Percentiles rank a stretch among this genome's conserved stretches.
Evolutionary conservation across 164 flowering plant genomes (phyloP).

Genomic region (Stephania yunnanensis): DNA sequence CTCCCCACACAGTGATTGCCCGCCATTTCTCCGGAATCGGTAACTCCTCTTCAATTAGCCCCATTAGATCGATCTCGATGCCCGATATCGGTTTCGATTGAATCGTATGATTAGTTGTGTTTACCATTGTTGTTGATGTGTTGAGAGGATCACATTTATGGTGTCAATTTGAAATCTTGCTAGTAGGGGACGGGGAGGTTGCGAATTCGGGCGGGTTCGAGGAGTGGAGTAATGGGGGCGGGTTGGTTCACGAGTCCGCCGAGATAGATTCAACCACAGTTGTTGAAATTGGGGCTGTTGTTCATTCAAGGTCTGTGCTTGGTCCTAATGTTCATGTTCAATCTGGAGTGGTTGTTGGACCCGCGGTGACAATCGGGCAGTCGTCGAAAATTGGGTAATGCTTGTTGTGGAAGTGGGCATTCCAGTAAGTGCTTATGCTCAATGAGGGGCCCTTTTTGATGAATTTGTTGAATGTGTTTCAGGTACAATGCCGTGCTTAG

Average conservation of each 20-base stretch:
- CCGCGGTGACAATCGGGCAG: constrained; percentile 57
- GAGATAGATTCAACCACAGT: constrained; percentile 48
- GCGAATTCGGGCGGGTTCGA: constrained; percentile 30
- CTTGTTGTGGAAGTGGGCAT: not conserved
- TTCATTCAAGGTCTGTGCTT: constrained; percentile 52
- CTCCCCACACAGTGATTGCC: not conserved
- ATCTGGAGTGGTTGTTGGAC: constrained; percentile 77
- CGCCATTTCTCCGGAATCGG: constrained; percentile 9
- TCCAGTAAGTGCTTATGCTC: not conserved
- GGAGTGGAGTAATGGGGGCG: constrained; percentile 84
- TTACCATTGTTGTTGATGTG: not conserved
- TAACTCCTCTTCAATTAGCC: not conserved
- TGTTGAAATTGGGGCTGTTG: constrained; percentile 66
- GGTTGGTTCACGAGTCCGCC: constrained; percentile 57
- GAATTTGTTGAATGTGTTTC: constrained; percentile 4
- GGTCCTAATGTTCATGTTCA: constrained; percentile 55
- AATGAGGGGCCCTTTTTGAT: not conserved
- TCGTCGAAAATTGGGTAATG: constrained; percentile 69
- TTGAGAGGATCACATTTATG: not conserved
- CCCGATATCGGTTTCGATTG: not conserved
- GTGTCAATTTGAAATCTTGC: constrained; percentile 4
- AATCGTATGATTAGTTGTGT: not conserved
- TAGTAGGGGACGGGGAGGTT: constrained; percentile 24
- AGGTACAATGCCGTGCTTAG: constrained; percentile 76
- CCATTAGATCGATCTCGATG: not conserved